Conservation (phyloP, 768 basidiomycete genomes). For the Suillus subaureus region DNA sequence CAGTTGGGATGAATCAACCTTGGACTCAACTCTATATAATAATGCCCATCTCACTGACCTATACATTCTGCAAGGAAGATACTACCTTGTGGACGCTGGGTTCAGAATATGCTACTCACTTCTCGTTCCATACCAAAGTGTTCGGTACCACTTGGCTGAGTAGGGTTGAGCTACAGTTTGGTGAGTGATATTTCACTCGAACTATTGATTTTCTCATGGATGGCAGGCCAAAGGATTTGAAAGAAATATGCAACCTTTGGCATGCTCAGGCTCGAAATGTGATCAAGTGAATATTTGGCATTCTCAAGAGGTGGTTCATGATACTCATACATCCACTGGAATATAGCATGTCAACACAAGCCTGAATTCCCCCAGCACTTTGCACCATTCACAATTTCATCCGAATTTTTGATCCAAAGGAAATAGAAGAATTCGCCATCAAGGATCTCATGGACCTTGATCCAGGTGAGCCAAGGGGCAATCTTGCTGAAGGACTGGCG, state of each 20-base stretch:
- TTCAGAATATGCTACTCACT: constrained; percentile 14
- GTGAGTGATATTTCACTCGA: too few species aligned
- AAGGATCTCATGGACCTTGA: background rate
- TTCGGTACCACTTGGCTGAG: constrained; percentile 23
- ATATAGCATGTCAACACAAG: constrained; percentile 24
- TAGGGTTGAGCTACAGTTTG: constrained; percentile 13
- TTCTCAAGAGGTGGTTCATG: constrained; percentile 22
- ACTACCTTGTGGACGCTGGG: constrained; percentile 21
- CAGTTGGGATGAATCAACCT: constrained; percentile 21
- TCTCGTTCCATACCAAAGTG: constrained; percentile 4
- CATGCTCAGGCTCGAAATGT: constrained; percentile 25
- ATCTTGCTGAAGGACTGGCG: background rate
- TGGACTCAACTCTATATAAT: constrained; percentile 11
- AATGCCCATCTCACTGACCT: constrained; percentile 16
- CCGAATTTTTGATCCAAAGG: constrained; percentile 11
- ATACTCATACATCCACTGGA: constrained; percentile 17
- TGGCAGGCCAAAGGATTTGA: constrained; percentile 18
- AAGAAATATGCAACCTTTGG: constrained; percentile 28
- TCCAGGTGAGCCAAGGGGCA: background rate
- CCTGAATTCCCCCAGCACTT: constrained; percentile 24
- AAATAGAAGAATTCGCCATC: background rate
- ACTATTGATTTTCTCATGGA: background rate
- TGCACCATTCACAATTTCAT: constrained; percentile 31
- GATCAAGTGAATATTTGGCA: constrained; percentile 24
- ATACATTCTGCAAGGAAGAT: constrained; percentile 15